Percentiles rank a stretch among this genome's conserved stretches.
These are phyloP conservation scores for Saksenaea vasiformis DNA, from an alignment of 371 early-diverging fungal genomes.

Conservation along the genomic window DNA sequence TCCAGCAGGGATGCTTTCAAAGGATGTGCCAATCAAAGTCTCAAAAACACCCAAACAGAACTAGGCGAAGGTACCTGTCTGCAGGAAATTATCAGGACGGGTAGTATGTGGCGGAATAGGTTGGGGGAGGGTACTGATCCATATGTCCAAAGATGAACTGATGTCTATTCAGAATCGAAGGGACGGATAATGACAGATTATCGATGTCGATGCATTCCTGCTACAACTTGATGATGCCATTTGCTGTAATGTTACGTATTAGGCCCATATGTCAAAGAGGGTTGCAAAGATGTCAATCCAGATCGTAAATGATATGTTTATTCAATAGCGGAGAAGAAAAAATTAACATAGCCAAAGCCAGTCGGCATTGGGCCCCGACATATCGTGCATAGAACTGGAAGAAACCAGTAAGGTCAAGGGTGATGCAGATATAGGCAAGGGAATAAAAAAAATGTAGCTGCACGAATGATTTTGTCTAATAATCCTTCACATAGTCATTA, in stretches of 20 bases:
- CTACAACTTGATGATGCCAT: too few species aligned
- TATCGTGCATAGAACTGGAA: slow-evolving; percentile 66
- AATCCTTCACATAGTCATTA: slow-evolving; percentile 62
- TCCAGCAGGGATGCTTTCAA: slow-evolving; percentile 71
- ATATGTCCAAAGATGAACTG: too few species aligned
- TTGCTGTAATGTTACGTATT: too few species aligned
- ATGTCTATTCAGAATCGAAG: too few species aligned
- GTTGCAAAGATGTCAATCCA: slow-evolving; percentile 76
- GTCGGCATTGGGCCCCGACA: slow-evolving; percentile 58
- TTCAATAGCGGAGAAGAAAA: slow-evolving; percentile 66
- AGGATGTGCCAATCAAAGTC: slow-evolving; percentile 65
- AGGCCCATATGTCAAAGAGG: slow-evolving; percentile 61
- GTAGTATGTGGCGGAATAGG: slow-evolving; percentile 48
- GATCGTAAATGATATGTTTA: slow-evolving; percentile 76
- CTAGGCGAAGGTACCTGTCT: slow-evolving; percentile 62
- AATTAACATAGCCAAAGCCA: slow-evolving; percentile 62
- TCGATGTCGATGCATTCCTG: too few species aligned
- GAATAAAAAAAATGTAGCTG: slow-evolving; percentile 80
- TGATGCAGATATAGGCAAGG: slow-evolving; percentile 84
- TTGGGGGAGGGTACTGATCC: slow-evolving; percentile 47
- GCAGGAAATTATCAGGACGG: slow-evolving; percentile 55
- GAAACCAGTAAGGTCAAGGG: slow-evolving; percentile 78
- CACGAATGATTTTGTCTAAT: slow-evolving; percentile 63
- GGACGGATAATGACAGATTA: too few species aligned
- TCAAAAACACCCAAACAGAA: slow-evolving; percentile 49